Evolutionary conservation across 345 rosid genomes (phyloP).

Genomic region (Atalantia buxifolia): DNA sequence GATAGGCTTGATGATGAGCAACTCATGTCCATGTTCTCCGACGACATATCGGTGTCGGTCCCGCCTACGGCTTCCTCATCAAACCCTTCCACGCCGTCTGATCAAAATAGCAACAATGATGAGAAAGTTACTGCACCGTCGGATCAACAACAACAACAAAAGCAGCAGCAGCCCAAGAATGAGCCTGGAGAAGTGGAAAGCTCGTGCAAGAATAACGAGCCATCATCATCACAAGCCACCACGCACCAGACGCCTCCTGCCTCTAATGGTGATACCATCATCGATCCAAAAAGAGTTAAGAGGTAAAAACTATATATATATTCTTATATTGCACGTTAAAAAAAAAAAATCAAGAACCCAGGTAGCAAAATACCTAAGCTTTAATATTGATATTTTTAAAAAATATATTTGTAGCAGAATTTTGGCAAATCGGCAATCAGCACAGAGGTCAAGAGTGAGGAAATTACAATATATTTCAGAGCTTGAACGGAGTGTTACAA

Average conservation of each 20-base stretch:
- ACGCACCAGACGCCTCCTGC: conserved; percentile 10
- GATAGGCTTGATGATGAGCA: conserved; percentile 62
- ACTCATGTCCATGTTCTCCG: conserved; percentile 66
- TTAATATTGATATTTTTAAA: neutral
- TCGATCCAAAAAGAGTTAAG: conserved; percentile 63
- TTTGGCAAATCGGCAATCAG: conserved; percentile 61
- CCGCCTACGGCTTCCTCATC: conserved; percentile 35
- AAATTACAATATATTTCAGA: conserved; percentile 57
- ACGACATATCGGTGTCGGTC: conserved; percentile 34
- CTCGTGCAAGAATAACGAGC: conserved; percentile 28
- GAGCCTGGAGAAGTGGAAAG: conserved; percentile 46
- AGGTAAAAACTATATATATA: conserved; percentile 30
- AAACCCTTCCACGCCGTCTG: conserved; percentile 63
- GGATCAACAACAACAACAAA: conserved; percentile 20
- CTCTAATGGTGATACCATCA: conserved; percentile 25
- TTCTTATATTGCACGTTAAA: neutral
- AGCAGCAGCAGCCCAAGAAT: conserved; percentile 21
- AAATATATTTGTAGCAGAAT: conserved; percentile 35
- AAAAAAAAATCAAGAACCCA: neutral
- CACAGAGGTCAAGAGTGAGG: conserved; percentile 69
- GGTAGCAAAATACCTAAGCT: neutral
- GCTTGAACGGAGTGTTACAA: conserved; percentile 63
- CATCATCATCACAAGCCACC: neutral
- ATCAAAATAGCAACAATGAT: conserved; percentile 57
- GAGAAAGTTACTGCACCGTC: conserved; percentile 29